Evolutionary conservation across 441 rosid species (phyloP).

Genomic region (Capsella rubella): DNA sequence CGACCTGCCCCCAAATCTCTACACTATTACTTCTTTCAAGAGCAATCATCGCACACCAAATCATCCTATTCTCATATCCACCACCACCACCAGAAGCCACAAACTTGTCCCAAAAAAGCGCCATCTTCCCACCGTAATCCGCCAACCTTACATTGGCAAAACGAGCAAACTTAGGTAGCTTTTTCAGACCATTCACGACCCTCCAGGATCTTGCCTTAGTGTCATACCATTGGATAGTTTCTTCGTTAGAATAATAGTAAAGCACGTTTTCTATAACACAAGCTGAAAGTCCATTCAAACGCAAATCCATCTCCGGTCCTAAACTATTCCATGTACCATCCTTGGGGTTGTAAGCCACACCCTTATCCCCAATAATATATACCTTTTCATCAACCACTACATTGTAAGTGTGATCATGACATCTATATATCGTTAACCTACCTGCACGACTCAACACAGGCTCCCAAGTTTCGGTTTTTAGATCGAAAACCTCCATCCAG

Average conservation of each 20-base stretch:
- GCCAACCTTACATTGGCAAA: background rate
- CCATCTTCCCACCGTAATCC: background rate
- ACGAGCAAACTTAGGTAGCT: background rate
- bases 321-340: background rate
- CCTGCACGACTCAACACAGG: background rate
- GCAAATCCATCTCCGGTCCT: background rate
- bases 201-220: background rate
- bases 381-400: background rate
- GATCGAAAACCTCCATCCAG: background rate
- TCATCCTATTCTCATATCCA: background rate
- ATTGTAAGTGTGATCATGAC: background rate
- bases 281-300: background rate
- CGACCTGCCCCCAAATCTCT: background rate
- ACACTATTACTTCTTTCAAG: background rate
- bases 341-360: slow-evolving; percentile 1
- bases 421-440: background rate
- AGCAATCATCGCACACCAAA: background rate
- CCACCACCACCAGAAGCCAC: slow-evolving; percentile 2
- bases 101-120: background rate
- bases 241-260: background rate
- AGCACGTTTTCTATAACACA: background rate
- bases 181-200: background rate
- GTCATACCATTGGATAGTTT: background rate
- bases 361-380: background rate
- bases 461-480: background rate